phyloP scores from a whole-genome alignment of 805 yeast genomes.

The Teunomyces barrocoloradensis region DNA sequence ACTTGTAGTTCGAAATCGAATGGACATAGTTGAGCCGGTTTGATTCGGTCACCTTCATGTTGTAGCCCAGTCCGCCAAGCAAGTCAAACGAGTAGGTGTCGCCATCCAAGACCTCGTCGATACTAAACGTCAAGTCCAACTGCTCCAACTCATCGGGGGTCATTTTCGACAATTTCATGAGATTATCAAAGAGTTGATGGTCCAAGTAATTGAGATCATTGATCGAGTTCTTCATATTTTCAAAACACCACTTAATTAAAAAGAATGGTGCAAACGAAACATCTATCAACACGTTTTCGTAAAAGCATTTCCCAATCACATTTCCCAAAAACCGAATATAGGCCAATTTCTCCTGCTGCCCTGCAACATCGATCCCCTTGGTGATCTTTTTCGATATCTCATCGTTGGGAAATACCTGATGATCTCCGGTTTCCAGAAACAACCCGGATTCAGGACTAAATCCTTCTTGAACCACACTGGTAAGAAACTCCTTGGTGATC shows the following conservation, averaged over 20 bases:
- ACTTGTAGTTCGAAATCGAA: slow-evolving; percentile 72
- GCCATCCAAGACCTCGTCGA: slow-evolving; percentile 46
- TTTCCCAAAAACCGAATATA: slow-evolving; percentile 69
- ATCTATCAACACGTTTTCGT: slow-evolving; percentile 78
- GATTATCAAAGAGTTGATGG: slow-evolving; percentile 57
- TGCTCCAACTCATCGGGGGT: slow-evolving; percentile 52
- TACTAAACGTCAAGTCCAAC: slow-evolving; percentile 66
- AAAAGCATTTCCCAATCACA: slow-evolving; percentile 84
- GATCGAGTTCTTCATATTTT: slow-evolving; percentile 56
- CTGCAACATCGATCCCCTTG: slow-evolving; percentile 29
- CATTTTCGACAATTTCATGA: slow-evolving; percentile 61
- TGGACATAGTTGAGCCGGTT: slow-evolving; percentile 75
- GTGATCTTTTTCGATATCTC: slow-evolving; percentile 38
- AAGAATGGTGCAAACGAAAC: slow-evolving; percentile 85
- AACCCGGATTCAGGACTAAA: slow-evolving; percentile 44
- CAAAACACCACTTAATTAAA: slow-evolving; percentile 59
- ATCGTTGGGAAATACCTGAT: slow-evolving; percentile 76
- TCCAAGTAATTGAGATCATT: slow-evolving; percentile 80
- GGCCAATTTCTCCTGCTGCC: slow-evolving; percentile 22
- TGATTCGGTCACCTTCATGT: slow-evolving; percentile 50
- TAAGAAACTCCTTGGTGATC: slow-evolving; percentile 83
- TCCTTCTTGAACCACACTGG: slow-evolving; percentile 67
- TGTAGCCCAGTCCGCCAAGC: slow-evolving; percentile 54
- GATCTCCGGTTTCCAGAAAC: slow-evolving; percentile 44
- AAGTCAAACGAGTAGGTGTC: slow-evolving; percentile 51